A percentile compares a stretch with the other conserved stretches of the same genome.
Evolutionary conservation across 805 yeast genomes (phyloP).

Genomic region (Candida michaelii): DNA sequence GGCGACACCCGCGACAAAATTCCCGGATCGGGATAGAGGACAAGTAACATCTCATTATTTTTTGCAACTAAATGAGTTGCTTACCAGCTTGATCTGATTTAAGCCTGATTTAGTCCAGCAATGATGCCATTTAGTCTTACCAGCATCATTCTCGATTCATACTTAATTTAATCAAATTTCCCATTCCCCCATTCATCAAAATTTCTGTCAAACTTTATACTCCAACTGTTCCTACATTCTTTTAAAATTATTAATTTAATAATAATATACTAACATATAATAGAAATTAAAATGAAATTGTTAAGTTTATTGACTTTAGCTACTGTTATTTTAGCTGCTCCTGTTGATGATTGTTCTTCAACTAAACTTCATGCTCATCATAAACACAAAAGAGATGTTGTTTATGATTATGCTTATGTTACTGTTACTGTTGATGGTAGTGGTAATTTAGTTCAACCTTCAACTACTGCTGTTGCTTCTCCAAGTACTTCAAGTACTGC

Average conservation of each 20-base stretch:
- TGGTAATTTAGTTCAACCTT: conserved; percentile 35
- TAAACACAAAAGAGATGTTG: conserved; percentile 60
- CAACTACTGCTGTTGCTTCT: conserved; percentile 22
- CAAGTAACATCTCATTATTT: not conserved
- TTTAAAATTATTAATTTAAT: not conserved
- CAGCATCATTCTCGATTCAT: not conserved
- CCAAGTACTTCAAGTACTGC: conserved; percentile 17
- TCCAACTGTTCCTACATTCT: not conserved
- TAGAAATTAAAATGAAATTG: conserved; percentile 15
- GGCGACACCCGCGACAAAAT: conserved; percentile 5
- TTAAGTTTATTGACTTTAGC: conserved; percentile 12
- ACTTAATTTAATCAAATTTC: not conserved
- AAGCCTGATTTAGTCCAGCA: conserved; percentile 1
- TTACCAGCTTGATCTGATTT: not conserved
- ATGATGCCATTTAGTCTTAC: not conserved
- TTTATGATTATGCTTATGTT: conserved; percentile 41
- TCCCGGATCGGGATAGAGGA: not conserved
- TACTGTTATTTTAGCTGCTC: conserved; percentile 11
- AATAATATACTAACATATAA: conserved; percentile 6
- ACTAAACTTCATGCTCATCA: conserved; percentile 54
- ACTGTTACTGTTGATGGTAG: conserved; percentile 45
- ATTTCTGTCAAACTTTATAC: not conserved
- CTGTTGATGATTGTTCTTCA: conserved; percentile 17
- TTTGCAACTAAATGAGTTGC: not conserved
- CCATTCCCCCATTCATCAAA: not conserved